Conservation (phyloP, 1,139 yeast species). For the Suhomyces choctaworum region DNA sequence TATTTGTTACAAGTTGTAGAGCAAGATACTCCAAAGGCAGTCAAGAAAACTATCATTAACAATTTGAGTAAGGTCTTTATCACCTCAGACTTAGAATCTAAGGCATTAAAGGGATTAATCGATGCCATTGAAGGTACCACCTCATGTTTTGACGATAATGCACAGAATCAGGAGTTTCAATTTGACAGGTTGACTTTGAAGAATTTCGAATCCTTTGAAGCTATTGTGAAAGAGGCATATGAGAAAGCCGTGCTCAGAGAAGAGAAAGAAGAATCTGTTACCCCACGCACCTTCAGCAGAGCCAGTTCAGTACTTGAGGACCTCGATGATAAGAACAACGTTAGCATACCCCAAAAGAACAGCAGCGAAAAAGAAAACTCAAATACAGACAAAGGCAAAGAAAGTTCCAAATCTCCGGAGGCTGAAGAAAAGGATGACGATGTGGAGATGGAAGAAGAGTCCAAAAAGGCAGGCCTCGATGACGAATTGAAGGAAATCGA, state of each 20-base stretch:
- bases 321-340: slow-evolving; percentile 12
- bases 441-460: slow-evolving; percentile 6
- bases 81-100: slow-evolving; percentile 31
- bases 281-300: slow-evolving; percentile 11
- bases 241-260: slow-evolving; percentile 30
- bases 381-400: no score
- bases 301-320: slow-evolving; percentile 19
- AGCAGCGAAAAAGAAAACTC: no score
- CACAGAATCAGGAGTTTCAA: slow-evolving; percentile 29
- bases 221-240: slow-evolving; percentile 27
- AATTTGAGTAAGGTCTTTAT: slow-evolving; percentile 51
- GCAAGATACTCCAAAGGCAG: slow-evolving; percentile 52
- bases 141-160: slow-evolving; percentile 25
- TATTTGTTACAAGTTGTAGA: slow-evolving; percentile 55
- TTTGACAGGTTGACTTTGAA: slow-evolving; percentile 49
- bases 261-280: slow-evolving; percentile 11
- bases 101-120: slow-evolving; percentile 33
- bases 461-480: slow-evolving; percentile 16
- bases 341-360: no score
- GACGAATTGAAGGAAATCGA: slow-evolving; percentile 35
- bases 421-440: slow-evolving; percentile 9
- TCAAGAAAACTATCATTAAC: slow-evolving; percentile 56
- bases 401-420: no score
- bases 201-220: slow-evolving; percentile 48
- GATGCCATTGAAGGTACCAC: slow-evolving; percentile 39